Base-by-base conservation (phyloP, 257 asterid species). In the Schizonepeta tenuifolia region DNA sequence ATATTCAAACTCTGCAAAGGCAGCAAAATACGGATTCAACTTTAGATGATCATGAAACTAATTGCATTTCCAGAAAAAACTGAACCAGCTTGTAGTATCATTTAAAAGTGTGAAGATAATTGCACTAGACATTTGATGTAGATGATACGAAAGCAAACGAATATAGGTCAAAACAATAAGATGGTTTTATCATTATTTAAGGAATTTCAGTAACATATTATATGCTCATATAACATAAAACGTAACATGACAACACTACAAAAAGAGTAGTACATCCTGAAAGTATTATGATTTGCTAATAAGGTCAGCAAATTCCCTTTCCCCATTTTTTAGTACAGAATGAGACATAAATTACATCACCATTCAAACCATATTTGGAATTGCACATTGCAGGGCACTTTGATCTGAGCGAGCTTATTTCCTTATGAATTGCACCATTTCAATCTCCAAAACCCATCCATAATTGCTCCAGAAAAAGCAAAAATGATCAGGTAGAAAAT, bases 1-100 rank as follows among this genome's bases (percentile, higher is more conserved):
- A 78, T 88, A 85, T 74, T 90, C 91, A 60, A 90, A 78, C 78
- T 88, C 99, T 92, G 89, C 55, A 84, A 69, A 76, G 33, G 80
- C 58, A 71, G 58, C 44, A 71, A 64, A 43, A 61, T 40, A 62
- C 2, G 58, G 36, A 72, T 38, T 72, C 54, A 26, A 70, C 60
- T 63, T 47, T 46, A 65, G 40, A 46, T 9, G 24, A 31, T 7
- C 67, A 69, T 31, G 51, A 31, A 73, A 69, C 56, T 6, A 59
- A 47, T 53, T 59, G 0, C 60, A 53, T 72, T 31, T 31, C 20
- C 20, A 3, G 12, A 73, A 24, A 77, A 51, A 67, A 69, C 47
- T 65, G 43, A 73, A 40, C 61, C 41, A 65, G 31, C 26, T 8
- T 50, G 38, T 71, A 35, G 38, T 71, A 35, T 14, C 17, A 50